A percentile compares a stretch with the other conserved stretches of the same genome.
Evolutionary conservation across 2,329 filamentous ascomycete genomes (phyloP).

Genomic region (Beauveria australis): DNA sequence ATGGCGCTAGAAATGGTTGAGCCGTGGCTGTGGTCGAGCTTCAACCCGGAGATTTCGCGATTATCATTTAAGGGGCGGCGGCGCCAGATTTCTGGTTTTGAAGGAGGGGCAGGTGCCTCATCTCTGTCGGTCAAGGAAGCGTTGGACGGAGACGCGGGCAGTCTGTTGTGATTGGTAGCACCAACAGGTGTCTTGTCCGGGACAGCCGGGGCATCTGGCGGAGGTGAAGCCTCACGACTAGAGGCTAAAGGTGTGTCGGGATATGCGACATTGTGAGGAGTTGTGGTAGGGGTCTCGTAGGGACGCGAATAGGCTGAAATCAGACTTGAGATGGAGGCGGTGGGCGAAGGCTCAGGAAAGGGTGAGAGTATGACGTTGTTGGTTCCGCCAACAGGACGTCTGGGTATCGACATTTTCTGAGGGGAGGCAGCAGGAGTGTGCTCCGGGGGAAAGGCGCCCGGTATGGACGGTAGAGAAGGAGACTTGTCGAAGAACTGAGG

Average conservation of each 20-base stretch:
- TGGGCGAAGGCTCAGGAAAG: conserved; percentile 29
- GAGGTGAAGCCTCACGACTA: conserved; percentile 11
- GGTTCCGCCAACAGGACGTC: conserved; percentile 17
- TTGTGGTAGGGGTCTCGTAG: conserved; percentile 34
- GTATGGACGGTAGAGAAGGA: conserved; percentile 11
- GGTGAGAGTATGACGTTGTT: conserved; percentile 14
- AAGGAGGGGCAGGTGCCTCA: conserved; percentile 20
- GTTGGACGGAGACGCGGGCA: neutral
- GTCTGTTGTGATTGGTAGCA: neutral
- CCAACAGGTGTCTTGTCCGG: neutral
- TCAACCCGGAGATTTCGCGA: conserved; percentile 39
- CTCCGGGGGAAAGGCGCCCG: conserved; percentile 7
- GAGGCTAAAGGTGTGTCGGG: conserved; percentile 23
- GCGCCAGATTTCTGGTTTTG: conserved; percentile 35
- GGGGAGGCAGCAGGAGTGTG: conserved; percentile 12
- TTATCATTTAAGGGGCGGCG: conserved; percentile 41
- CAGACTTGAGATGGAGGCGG: conserved; percentile 45
- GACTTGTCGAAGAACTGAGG: conserved; percentile 13
- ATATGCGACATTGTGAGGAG: conserved; percentile 31
- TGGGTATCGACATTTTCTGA: conserved; percentile 14
- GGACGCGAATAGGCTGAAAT: conserved; percentile 46
- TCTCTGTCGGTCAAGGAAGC: conserved; percentile 10
- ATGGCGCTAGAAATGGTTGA: conserved; percentile 34
- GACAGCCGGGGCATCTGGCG: neutral
- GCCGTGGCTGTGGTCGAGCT: conserved; percentile 40